A percentile compares a stretch with the other conserved stretches of the same genome.
Conservation (phyloP, 2,329 filamentous ascomycete genomes). For the Penicillium sp. region DNA sequence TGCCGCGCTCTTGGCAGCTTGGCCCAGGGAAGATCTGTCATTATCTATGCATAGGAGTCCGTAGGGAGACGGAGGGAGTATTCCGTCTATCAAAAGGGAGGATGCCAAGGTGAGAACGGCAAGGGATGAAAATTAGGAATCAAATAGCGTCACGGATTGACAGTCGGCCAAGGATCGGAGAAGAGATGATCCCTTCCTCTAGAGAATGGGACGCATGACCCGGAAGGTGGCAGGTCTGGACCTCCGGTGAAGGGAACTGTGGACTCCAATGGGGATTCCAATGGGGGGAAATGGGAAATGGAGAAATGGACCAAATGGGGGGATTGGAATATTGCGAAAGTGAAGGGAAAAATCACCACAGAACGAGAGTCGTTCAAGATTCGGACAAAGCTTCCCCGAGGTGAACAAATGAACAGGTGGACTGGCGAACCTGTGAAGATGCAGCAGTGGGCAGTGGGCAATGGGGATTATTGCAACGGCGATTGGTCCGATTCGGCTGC, state of each 20-base stretch:
- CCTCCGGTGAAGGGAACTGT: not conserved
- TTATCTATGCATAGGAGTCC: too few species aligned
- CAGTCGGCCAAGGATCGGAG: constrained; percentile 7
- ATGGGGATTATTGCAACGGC: not conserved
- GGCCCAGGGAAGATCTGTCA: not conserved
- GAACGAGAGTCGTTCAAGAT: not conserved
- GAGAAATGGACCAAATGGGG: not conserved
- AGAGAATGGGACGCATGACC: constrained; percentile 23
- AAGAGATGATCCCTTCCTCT: constrained; percentile 24
- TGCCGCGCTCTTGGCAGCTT: constrained; percentile 2
- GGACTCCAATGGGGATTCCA: not conserved
- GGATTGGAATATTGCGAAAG: too few species aligned
- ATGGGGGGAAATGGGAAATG: not conserved
- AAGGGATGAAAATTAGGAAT: not conserved
- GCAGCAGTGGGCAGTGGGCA: too few species aligned
- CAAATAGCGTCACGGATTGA: constrained; percentile 7
- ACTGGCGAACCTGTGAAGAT: too few species aligned
- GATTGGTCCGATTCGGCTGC: constrained; percentile 2
- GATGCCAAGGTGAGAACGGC: not conserved
- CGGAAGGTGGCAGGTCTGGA: not conserved
- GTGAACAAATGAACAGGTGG: constrained; percentile 1
- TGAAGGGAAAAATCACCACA: not conserved
- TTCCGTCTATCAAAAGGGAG: too few species aligned
- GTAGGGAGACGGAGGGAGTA: too few species aligned
- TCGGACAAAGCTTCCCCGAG: constrained; percentile 18